These are phyloP conservation scores for Clathrus columnatus DNA, from an alignment of 768 basidiomycete species.

Conservation along the genomic window DNA sequence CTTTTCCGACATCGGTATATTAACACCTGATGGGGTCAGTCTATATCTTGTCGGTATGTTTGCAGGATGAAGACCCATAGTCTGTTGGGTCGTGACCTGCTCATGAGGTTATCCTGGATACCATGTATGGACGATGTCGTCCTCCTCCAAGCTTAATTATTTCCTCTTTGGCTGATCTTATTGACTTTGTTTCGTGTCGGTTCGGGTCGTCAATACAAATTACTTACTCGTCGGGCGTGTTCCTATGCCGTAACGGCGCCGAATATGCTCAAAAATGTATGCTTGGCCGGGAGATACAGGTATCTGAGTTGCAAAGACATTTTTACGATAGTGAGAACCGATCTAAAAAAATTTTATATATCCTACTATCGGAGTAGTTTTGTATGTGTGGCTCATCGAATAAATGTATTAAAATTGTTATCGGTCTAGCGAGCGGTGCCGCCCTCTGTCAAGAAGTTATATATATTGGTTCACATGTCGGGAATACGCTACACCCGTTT, in stretches of 20 bases:
- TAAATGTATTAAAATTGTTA: neutral
- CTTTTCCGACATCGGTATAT: constrained; percentile 87
- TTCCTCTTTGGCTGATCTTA: neutral
- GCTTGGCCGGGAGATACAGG: neutral
- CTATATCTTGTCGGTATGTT: constrained; percentile 95
- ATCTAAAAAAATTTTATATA: neutral
- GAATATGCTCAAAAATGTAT: neutral
- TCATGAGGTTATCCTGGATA: too few relatives aligned
- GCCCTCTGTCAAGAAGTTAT: neutral
- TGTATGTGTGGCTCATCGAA: neutral
- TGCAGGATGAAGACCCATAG: constrained; percentile 41
- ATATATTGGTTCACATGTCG: neutral
- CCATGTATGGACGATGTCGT: neutral
- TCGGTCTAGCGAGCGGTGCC: neutral
- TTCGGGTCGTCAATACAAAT: neutral
- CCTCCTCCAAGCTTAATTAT: neutral
- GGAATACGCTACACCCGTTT: neutral
- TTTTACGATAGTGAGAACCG: neutral
- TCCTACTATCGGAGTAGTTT: neutral
- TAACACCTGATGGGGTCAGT: constrained; percentile 89
- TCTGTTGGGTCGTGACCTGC: neutral
- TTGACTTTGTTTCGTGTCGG: neutral
- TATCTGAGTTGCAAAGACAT: neutral
- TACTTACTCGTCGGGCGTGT: neutral
- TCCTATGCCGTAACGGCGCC: neutral